These are phyloP conservation scores for Blastocystis sp. DNA, from an alignment of 352 stramenopile genomes.

Conservation along the genomic window DNA sequence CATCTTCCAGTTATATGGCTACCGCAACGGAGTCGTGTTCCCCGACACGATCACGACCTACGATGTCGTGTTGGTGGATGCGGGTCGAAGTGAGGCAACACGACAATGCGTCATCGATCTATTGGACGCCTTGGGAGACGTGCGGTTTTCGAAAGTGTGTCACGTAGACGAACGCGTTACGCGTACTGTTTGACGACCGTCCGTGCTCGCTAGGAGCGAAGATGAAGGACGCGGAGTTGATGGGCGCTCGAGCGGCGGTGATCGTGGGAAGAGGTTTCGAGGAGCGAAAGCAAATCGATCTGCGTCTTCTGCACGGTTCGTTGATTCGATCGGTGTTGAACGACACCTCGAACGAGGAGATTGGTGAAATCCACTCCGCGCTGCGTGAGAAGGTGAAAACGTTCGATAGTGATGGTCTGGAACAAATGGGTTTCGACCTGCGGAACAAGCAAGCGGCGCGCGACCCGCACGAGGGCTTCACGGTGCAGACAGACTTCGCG, in stretches of 20 bases:
- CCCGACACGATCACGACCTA: slow-evolving; percentile 23
- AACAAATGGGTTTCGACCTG: slow-evolving; percentile 29
- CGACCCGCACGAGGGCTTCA: not conserved
- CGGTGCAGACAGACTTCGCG: not conserved
- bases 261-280: slow-evolving; percentile 25
- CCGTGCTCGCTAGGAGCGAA: not conserved
- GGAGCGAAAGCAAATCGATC: not conserved
- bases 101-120: not conserved
- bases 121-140: slow-evolving; percentile 37
- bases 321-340: not conserved
- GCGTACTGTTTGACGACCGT: slow-evolving; percentile 42
- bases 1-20: slow-evolving; percentile 40
- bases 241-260: slow-evolving; percentile 9
- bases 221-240: slow-evolving; percentile 45
- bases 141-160: not conserved
- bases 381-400: not conserved
- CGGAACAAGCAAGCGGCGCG: not conserved
- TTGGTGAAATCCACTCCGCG: not conserved
- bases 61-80: slow-evolving; percentile 35
- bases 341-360: not conserved
- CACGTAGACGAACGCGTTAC: slow-evolving; percentile 18
- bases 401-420: slow-evolving; percentile 2
- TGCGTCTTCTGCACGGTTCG: slow-evolving; percentile 11
- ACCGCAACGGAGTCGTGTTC: slow-evolving; percentile 28
- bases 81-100: not conserved